Evolutionary conservation across 2,329 filamentous ascomycete species (phyloP), one percentile per base, ranked within the genome.

Genomic region (Elsinoe necatrix): DNA sequence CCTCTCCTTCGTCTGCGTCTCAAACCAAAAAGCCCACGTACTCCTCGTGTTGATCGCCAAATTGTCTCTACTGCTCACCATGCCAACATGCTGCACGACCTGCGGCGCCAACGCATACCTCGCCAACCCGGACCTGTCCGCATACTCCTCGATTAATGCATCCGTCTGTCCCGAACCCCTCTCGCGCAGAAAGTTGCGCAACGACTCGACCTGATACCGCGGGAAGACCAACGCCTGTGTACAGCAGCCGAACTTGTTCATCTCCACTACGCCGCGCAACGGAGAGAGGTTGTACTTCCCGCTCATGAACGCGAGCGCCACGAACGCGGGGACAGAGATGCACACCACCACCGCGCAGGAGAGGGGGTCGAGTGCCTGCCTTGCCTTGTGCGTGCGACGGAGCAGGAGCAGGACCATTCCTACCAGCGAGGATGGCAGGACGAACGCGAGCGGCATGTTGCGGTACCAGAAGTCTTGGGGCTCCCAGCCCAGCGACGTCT

Each of bases 151-250:
- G n/a, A 62, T 58, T 43, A 63, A 34, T 6, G 55, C 55, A 55
- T 63, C 61, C 9, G 58, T 62, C 54, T 63, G 63, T 1, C 63
- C 63, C 4, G 57, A 55, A 3, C 57, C 60, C 16, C 57, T 43
- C 18, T 58, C 58, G 21, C 41, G 51, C 35, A 64, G 35, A 37
- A 56, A 60, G 9, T 58, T 34, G 6, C 58, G 47, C 3, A 64
- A 27, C 3, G 27, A 20, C 41, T 56, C 56, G 25, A 47, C 52
- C 23, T 60, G 50, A 47, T 45, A 21, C 56, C 60, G 43, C 2
- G 68, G 66, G 42, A 68, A 70, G 9, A 71, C 59, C 12, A 69
- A 55, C 1, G 62, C 68, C 60, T 71, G 69, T 1, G 68, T 65
- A 47, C 68, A 71, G 57, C 67, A 71, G 16, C 69, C 69, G 16